Conservation (phyloP, 2,329 filamentous ascomycete genomes). For the Stachybotrys elegans region DNA sequence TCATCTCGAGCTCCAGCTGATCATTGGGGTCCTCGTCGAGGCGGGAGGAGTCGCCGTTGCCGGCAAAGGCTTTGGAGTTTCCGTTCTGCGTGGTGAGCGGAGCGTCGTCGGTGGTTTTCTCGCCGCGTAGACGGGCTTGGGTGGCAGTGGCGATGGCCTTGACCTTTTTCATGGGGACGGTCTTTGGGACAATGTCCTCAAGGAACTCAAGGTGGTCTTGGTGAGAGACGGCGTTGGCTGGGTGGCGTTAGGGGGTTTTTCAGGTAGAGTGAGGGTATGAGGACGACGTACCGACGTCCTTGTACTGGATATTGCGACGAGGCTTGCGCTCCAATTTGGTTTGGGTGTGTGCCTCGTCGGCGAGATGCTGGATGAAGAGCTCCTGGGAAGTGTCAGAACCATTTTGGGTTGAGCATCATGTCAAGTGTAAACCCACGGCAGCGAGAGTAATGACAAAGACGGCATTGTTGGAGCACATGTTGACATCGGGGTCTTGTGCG, state of each 20-base stretch:
- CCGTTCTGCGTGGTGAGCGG: constrained; percentile 8
- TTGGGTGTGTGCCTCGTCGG: constrained; percentile 78
- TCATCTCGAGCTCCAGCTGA: constrained; percentile 52
- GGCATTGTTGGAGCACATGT: constrained; percentile 85
- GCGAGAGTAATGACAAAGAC: constrained; percentile 91
- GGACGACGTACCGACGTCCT: constrained; percentile 67
- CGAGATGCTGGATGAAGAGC: constrained; percentile 91
- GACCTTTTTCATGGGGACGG: constrained; percentile 72
- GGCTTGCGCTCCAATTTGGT: constrained; percentile 90
- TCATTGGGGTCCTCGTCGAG: constrained; percentile 39
- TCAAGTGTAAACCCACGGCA: constrained; percentile 50
- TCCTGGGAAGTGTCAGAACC: constrained; percentile 56
- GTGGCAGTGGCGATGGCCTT: constrained; percentile 57
- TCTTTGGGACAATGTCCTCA: constrained; percentile 83
- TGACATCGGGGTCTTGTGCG: constrained; percentile 77
- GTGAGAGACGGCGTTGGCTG: constrained; percentile 78
- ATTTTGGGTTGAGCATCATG: no score
- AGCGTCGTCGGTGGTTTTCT: constrained; percentile 26
- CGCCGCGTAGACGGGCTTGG: constrained; percentile 38
- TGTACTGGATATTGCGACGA: constrained; percentile 90
- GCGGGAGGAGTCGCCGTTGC: constrained; percentile 20
- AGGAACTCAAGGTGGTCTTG: constrained; percentile 95
- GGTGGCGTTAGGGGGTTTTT: constrained; percentile 8
- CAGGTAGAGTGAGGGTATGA: background rate
- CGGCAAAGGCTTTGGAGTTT: constrained; percentile 5